Base-by-base conservation (phyloP, 176 grass and related monocot genomes). In the Coix lacrymajobi region DNA sequence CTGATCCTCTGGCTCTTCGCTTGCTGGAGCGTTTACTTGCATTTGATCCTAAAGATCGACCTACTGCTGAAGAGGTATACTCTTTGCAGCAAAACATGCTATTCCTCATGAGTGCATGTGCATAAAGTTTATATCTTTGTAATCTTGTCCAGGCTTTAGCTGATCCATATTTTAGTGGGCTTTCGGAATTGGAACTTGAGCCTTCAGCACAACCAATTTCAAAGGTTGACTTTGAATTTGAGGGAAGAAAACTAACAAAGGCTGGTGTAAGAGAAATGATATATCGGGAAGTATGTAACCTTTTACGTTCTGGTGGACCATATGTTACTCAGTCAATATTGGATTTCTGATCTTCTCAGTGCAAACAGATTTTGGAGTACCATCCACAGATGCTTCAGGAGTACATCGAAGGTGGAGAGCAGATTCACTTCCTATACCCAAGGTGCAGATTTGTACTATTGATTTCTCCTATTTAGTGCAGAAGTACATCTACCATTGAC, bases 351-450 rank as follows among this genome's bases (percentile, higher is more conserved):
- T 90, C 80, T 62, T n/a, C 48, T 62, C 54, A 84, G 92, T 93
- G 85, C 74, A 91, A 93, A 95, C 91, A 98, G 96, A 98, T 98
- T 91, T 86, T 98, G 78, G 93, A 93, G 89, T 94, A 94, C 75
- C 95, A 98, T 91, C 95, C 90, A 30, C 86, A 92, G 74, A 98
- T 94, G 95, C 90, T 94, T 79, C 86, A 94, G 60, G 95, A 93
- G 44, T 94, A 91, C 81, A 83, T 91, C 9, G 32, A 71, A 79
- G 95, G 90, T 68, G 92, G 71, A 80, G 92, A 91, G 41, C 90
- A 94, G 11, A 88, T 81, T 88, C 90, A 87, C 80, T 98, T 98
- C 75, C 88, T 98, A 62, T 98, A 98, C 83, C 95, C 95, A 62
- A 98, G 92, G 95, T 98, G 38, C 75, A 56, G 44, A 85, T 31